Evolutionary conservation across 2,329 filamentous ascomycete species (phyloP), one percentile per base, ranked within the genome.

Genomic region (Aschersonia sp.): DNA sequence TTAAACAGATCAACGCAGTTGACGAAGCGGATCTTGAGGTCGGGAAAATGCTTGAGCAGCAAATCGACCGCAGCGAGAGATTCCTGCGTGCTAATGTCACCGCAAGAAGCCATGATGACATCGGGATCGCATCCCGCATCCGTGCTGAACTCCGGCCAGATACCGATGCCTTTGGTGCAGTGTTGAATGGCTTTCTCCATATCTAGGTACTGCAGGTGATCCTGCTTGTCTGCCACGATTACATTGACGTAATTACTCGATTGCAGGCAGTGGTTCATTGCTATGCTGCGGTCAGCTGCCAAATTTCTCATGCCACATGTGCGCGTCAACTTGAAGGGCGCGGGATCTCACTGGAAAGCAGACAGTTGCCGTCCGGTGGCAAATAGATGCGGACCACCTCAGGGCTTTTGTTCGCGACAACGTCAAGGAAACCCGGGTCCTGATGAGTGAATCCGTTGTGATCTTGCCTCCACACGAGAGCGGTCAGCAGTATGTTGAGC

Each of bases 391-490:
- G 81, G 12, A 87, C 83, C 5, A 88, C 81, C 55, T 87, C 82
- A 6, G 84, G 84, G 53, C 77, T 83, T 68, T 88, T 88, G 69
- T 89, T 88, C 54, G 79, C 80, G 2, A 89, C 76, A 0, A 88
- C 81, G 53, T 87, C 83, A 10, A 89, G 73, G 72, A 89, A 89
- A 40, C 83, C 83, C 0, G 84, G 84, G 53, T 87, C 83, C 60
- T 88, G 84, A 59, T 88, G 84, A 0, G 83, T 87, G 66, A 89
- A 89, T 37, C 84, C 84, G 56, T 88, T 89, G 69, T 88, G 84
- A 54, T 88, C 84, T 67, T 88, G 84, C 56, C 84, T 71, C 84
- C 84, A 88, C 49, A 88, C 83, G 6, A 85, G 84, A 2, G 82
- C 79, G 1, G 84, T 88, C 47, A 88, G 72, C 11, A 89, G 73